Evolutionary conservation across 805 yeast genomes (phyloP), one percentile per base, ranked within the genome.

Genomic region (Saccharomycopsis capsularis): DNA sequence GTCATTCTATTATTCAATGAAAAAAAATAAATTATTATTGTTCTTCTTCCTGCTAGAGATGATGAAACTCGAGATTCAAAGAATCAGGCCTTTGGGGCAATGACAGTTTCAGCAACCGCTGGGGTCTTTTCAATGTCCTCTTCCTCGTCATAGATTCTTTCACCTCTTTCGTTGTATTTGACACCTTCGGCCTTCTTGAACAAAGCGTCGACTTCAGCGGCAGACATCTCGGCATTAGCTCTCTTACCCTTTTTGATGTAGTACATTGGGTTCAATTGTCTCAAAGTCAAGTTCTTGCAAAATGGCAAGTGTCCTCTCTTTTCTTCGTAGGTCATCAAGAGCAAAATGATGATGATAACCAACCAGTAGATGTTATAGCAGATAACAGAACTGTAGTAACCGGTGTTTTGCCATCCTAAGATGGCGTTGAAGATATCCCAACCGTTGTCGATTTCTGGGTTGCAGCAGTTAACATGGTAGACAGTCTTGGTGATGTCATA

Each of bases 401-500:
- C 98, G 47, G 95, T 78, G 69, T 91, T 91, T 71, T 89, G 96
- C 99, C 99, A 91, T 55, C 98, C 99, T 55, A 91, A 72, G 50
- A 91, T 67, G 24, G 97, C 87, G 63, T 91, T 91, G 76, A 91
- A 91, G 54, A 91, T 81, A 76, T 89, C 96, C 98, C 98, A 91
- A 70, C 97, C 98, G 59, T 82, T 81, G 68, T 84, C 91, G 51
- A 75, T 72, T 66, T 84, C 90, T 41, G 97, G 97, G 68, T 89
- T 89, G 73, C 98, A 91, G 71, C 97, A 91, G 75, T 91, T 89
- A 54, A 91, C 95, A 69, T 91, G 99, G 90, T 96, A 91, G 24
- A 91, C 96, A 13, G 85, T 68, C 60, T 75, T 76, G 44, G 72
- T 60, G 60, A 91, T 78, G 67, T 91, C 82, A 68, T 91, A 91